Percentiles rank a stretch among this genome's conserved stretches.
Conservation (phyloP, 2,329 filamentous ascomycete species). For the Cercospora nicotianae region DNA sequence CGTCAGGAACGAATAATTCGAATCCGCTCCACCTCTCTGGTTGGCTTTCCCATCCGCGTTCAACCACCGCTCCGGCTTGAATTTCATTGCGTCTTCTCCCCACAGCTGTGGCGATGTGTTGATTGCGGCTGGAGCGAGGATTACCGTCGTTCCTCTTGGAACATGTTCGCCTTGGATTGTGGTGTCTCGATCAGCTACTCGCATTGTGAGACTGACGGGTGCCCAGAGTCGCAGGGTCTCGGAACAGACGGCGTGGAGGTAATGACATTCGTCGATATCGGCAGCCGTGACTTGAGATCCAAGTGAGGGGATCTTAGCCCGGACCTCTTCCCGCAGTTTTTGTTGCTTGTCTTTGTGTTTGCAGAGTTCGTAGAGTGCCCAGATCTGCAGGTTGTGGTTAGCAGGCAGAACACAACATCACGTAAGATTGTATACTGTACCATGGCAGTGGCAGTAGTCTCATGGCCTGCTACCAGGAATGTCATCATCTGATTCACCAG, state of each 20-base stretch:
- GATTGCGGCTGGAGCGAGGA: conserved; percentile 64
- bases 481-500: conserved; percentile 66
- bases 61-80: conserved; percentile 79
- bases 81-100: conserved; percentile 72
- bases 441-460: conserved; percentile 57
- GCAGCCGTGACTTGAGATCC: conserved; percentile 50
- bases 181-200: conserved; percentile 64
- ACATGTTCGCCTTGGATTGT: conserved; percentile 64
- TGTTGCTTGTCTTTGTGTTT: conserved; percentile 51
- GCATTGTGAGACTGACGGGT: conserved; percentile 70
- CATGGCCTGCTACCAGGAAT: conserved; percentile 68
- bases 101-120: conserved; percentile 71
- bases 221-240: conserved; percentile 74
- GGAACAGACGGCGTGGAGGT: conserved; percentile 75
- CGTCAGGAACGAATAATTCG: conserved; percentile 75
- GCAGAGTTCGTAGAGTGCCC: conserved; percentile 56
- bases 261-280: conserved; percentile 72
- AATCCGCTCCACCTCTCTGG: conserved; percentile 69
- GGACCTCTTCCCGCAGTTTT: conserved; percentile 54
- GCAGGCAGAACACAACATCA: neutral
- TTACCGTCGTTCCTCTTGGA: conserved; percentile 68
- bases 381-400: conserved; percentile 44
- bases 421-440: conserved; percentile 27
- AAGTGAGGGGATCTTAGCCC: conserved; percentile 47
- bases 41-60: conserved; percentile 53